phyloP scores from a whole-genome alignment of 441 rosid genomes.

The Eugenia klotzschiana region DNA sequence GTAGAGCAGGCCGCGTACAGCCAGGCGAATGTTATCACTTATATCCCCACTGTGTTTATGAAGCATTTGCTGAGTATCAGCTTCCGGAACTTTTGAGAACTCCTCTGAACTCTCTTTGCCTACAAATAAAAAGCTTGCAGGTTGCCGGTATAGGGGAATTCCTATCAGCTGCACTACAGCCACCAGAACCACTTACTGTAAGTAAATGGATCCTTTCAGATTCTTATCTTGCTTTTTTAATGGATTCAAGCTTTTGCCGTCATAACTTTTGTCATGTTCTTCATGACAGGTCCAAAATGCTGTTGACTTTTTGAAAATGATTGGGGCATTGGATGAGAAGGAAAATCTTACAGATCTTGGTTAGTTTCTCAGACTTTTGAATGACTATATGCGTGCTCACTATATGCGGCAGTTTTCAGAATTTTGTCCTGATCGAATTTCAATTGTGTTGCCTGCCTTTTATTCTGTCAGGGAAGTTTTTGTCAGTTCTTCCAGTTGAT shows the following conservation, averaged over 20 bases:
- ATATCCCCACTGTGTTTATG: conserved; percentile 82
- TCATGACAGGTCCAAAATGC: conserved; percentile 84
- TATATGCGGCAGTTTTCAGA: neutral
- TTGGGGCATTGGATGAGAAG: conserved; percentile 78
- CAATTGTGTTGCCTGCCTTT: neutral
- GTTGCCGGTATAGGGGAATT: conserved; percentile 84
- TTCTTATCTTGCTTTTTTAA: neutral
- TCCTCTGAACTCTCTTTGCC: conserved; percentile 95
- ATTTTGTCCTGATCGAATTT: conserved; percentile 1
- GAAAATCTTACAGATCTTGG: conserved; percentile 94
- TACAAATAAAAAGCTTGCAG: conserved; percentile 95
- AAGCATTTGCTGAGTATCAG: conserved; percentile 90
- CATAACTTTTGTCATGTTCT: neutral
- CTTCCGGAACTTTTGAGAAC: conserved; percentile 98
- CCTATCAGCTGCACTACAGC: conserved; percentile 90
- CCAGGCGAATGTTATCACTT: conserved; percentile 94
- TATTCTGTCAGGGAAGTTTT: conserved; percentile 46
- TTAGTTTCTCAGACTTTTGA: conserved; percentile 22
- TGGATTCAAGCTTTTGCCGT: neutral
- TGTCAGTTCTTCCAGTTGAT: conserved; percentile 93
- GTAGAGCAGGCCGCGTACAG: conserved; percentile 96
- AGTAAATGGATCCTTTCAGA: conserved; percentile 13
- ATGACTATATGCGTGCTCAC: neutral
- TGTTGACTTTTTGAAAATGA: conserved; percentile 76
- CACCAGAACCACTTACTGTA: conserved; percentile 87